Percentiles rank a stretch among this genome's conserved stretches.
Evolutionary conservation across 306 rosid species (phyloP).

Genomic region (Dryas octopetala): DNA sequence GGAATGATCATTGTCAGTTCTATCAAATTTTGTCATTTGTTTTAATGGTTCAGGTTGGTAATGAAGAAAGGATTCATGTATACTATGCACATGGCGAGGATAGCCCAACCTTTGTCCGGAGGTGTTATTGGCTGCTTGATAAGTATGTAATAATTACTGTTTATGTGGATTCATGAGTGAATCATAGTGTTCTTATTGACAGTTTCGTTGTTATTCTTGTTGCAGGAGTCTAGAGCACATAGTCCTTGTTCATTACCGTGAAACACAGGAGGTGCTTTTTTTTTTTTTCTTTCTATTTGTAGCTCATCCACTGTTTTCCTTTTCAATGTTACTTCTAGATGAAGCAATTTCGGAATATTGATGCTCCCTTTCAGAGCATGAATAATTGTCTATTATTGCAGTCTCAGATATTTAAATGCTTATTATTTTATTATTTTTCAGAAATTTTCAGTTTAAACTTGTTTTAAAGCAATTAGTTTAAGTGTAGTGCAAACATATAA

Average conservation of each 20-base stretch:
- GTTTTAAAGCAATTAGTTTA: not conserved
- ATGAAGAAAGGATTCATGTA: slow-evolving; percentile 96
- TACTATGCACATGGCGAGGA: slow-evolving; percentile 96
- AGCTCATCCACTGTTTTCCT: slow-evolving; percentile 11
- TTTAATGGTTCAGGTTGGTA: slow-evolving; percentile 65
- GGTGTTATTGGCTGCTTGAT: slow-evolving; percentile 98
- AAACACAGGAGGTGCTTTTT: slow-evolving; percentile 75
- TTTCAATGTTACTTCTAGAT: slow-evolving; percentile 12
- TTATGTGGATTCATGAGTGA: slow-evolving; percentile 22
- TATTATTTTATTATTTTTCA: not conserved
- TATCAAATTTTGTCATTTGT: slow-evolving; percentile 18
- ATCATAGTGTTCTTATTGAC: slow-evolving; percentile 11
- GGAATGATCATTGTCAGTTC: not conserved
- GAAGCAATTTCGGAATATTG: not conserved
- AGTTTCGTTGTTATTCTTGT: slow-evolving; percentile 30
- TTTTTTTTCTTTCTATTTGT: not conserved
- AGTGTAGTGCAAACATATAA: not conserved
- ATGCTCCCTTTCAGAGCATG: not conserved
- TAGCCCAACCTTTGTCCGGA: slow-evolving; percentile 72
- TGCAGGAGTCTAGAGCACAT: slow-evolving; percentile 94
- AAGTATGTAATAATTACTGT: slow-evolving; percentile 58
- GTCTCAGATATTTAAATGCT: not conserved
- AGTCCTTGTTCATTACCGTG: slow-evolving; percentile 98
- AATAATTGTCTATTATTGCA: not conserved
- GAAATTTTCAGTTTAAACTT: not conserved